Conservation (phyloP, 148 eudicot genomes). For the Silene latifolia region DNA sequence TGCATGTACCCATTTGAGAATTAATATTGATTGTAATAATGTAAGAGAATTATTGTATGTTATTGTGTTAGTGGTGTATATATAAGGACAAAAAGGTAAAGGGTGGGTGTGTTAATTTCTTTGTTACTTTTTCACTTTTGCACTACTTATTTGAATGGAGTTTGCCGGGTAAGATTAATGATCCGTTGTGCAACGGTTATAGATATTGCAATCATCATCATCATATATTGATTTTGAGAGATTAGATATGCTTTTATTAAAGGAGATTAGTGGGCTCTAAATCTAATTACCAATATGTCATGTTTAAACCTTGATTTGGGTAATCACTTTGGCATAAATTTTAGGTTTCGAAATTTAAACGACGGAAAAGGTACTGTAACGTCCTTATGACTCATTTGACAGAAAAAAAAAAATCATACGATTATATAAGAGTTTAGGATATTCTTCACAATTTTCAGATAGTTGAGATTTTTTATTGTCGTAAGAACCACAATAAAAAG, state of each 20-base stretch:
- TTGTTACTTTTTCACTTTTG: conserved; percentile 16
- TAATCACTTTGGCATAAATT: neutral
- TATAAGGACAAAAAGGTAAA: conserved; percentile 29
- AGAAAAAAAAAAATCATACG: no score
- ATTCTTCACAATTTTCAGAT: no score
- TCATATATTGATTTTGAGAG: conserved; percentile 3
- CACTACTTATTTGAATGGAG: conserved; percentile 42
- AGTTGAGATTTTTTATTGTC: no score
- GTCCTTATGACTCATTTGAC: no score
- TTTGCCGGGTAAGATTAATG: conserved; percentile 37
- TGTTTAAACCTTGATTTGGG: neutral
- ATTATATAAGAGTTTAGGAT: no score
- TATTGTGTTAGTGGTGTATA: neutral
- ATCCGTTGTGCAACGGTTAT: conserved; percentile 56
- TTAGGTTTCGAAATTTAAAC: conserved; percentile 2
- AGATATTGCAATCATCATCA: conserved; percentile 16
- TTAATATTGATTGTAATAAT: neutral
- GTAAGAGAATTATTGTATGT: conserved; percentile 4
- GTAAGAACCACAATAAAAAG: no score
- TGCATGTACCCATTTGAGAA: conserved; percentile 60
- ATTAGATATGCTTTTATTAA: conserved; percentile 8
- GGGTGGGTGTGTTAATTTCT: conserved; percentile 20
- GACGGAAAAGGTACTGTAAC: no score
- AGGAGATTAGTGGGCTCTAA: conserved; percentile 14
- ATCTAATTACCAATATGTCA: neutral